Percentiles rank a stretch among this genome's conserved stretches.
phyloP scores from a whole-genome alignment of 2,329 filamentous ascomycete genomes.

The Acephala macrosclerotiorum region DNA sequence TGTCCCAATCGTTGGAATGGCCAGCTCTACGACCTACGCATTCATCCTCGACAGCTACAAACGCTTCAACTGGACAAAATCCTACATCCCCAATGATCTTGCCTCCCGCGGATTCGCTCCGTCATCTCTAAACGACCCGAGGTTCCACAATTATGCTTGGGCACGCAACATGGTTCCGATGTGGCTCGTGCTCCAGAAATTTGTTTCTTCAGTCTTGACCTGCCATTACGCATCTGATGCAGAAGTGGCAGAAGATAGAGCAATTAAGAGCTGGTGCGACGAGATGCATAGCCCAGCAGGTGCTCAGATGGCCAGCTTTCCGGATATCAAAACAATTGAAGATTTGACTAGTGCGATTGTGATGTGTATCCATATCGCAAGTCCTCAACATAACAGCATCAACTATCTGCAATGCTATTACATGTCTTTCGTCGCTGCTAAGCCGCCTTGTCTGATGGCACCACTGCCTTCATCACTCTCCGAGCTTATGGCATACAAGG shows the following conservation, averaged over 20 bases:
- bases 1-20: slow-evolving; percentile 51
- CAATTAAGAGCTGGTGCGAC: slow-evolving; percentile 49
- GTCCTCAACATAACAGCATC: slow-evolving; percentile 57
- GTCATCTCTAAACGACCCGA: slow-evolving; percentile 42
- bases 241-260: slow-evolving; percentile 42
- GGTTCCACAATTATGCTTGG: slow-evolving; percentile 55
- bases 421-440: slow-evolving; percentile 54
- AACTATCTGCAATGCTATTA: slow-evolving; percentile 62
- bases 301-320: slow-evolving; percentile 52
- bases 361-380: slow-evolving; percentile 60
- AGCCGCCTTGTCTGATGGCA: slow-evolving; percentile 44
- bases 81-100: slow-evolving; percentile 56
- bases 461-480: slow-evolving; percentile 8
- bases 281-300: slow-evolving; percentile 48
- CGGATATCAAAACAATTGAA: slow-evolving; percentile 50
- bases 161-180: slow-evolving; percentile 50
- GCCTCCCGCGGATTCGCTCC: slow-evolving; percentile 1
- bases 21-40: slow-evolving; percentile 45
- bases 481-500: slow-evolving; percentile 15
- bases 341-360: slow-evolving; percentile 54
- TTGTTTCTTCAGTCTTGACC: slow-evolving; percentile 49
- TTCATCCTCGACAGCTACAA: slow-evolving; percentile 40
- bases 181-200: slow-evolving; percentile 52
- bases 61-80: slow-evolving; percentile 22
- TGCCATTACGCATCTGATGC: slow-evolving; percentile 45